Evolutionary conservation across 1,284 basidiomycete species (phyloP), one percentile per base, ranked within the genome.

Genomic region (Pisolithus thermaeus): DNA sequence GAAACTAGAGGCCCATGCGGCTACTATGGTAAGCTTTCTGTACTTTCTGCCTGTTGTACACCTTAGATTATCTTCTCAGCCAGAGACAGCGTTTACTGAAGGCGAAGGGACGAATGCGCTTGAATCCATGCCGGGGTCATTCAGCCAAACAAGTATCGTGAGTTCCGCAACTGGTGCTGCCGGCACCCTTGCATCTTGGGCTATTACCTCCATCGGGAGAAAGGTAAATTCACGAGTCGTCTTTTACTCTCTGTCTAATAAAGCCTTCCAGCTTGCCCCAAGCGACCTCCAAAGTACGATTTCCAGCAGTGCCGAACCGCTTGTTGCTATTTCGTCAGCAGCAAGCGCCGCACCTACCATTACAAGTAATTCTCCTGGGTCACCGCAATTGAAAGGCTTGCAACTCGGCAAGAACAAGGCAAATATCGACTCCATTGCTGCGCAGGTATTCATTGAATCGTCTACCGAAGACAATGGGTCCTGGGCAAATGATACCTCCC

Each of bases 111-210:
- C 54, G 50, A 62, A 62, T 56, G 54, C 54, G 52, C 47, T 66
- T 7, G 57, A 66, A 22, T 60, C 72, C 41, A 59, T 71, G 45
- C 56, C 76, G 42, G 72, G 67, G 9, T 58, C 63, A 7, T 63
- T 67, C 44, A 56, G 73, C 8, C 76, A 79, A 62, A 74, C 75
- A 4, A 82, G 79, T 1, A 70, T 95, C 2, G 90, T 92, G 12
- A 91, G 85, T 59, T 86, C 84, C 16, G 92, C 94, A 0, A 84
- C 92, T 0, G 93, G 92, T 0, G 92, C 92, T 1, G 94, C 94
- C 16, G 87, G 91, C 12, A 88, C 87, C 14, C 72, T 97, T 7
- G 94, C 94, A 9, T 91, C 92, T 6, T 97, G 94, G 95, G 94
- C 95, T 0, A 92, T 96, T 53, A 87, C 91, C 4, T 92, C 89